Evolutionary conservation across 176 grass and related monocot species (phyloP), one percentile per base, ranked within the genome.

Genomic region (Zoysia pacifica): DNA sequence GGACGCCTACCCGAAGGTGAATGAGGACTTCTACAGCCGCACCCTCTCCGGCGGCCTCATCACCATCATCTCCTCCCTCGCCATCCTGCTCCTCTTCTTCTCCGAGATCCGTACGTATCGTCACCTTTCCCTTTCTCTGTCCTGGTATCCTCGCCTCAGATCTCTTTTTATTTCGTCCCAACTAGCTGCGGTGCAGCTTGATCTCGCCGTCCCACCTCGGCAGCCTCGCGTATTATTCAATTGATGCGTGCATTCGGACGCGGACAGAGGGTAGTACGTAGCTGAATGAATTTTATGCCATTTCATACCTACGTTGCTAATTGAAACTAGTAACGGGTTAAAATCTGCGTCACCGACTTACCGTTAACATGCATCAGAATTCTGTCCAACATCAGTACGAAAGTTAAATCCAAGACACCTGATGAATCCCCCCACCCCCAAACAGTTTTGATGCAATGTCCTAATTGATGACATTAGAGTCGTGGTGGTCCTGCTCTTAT

Each of bases 1-100:
- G 56, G 97, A 99, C 66, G 97, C 97, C 50, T 99, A 99, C 84
- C 97, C 97, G 11, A 99, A 99, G 89, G 93, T 99, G 66, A 99
- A 99, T 77, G 97, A 99, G 93, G 97, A 99, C 88, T 99, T 99
- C 90, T 99, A 99, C 86, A 95, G 86, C 81, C 90, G 97, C 62
- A 89, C 93, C 62, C 88, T 99, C 75, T 99, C 97, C 70, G 97
- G 97, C 40, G 93, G 97, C 46, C 85, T 99, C 71, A 95, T 99
- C 84, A 99, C 97, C 82, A 79, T 99, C 81, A 20, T 93, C 65
- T 95, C 97, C 64, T 93, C 90, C 61, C 65, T 99, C 78, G 88
- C 91, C 9, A 96, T 96, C 74, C 84, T 95, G 75, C 82, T 99
- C 73, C 81, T 99, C 75, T 99, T 99, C 81, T 84, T 99, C 72